Evolutionary conservation across 1,284 basidiomycete species (phyloP), one percentile per base, ranked within the genome.

Genomic region (Trametes polyzona): DNA sequence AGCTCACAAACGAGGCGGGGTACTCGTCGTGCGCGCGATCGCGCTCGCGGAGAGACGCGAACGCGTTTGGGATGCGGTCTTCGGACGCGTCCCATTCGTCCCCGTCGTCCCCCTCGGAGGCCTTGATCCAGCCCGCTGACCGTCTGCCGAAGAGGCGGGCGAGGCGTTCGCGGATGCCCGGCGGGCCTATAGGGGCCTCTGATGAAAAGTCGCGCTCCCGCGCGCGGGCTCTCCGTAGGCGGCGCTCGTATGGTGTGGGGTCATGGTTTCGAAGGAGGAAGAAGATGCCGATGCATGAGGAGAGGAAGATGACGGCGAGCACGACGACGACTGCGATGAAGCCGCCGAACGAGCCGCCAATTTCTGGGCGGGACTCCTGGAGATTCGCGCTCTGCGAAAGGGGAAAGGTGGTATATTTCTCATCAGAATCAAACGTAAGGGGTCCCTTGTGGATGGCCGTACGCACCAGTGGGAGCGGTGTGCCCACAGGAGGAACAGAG

Each of bases 291-390:
- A 71, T 59, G 62, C 67, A 70, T 39, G 67, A 67, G 46, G 68
- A 16, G 58, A 75, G 43, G 62, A 75, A 61, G 57, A 76, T 66
- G 52, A 59, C 37, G n/a, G 67, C 63, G 43, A 75, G 72, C 21
- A 50, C 58, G 50, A 73, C 71, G 44, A 75, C 67, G 17, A 75
- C 64, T 19, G 61, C 71, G 44, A 75, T 65, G 65, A 75, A 76
- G 3, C 70, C 72, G 30, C 59, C 66, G 19, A 65, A 65, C 16
- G 72, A 71, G 40, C 71, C 71, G 26, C 64, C 67, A 11, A 73
- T 70, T 49, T 68, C 60, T 14, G 67, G 69, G 4, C 35, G 49
- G 26, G 32, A 53, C 11, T 50, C 21, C 26, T 52, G 41, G 17
- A 51, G 30, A 17, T 53, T 47, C 10, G 58, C 61, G 53, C 55